A percentile compares a stretch with the other conserved stretches of the same genome.
Conservation (phyloP, 495 filamentous ascomycete genomes). For the Cercophora sp. region DNA sequence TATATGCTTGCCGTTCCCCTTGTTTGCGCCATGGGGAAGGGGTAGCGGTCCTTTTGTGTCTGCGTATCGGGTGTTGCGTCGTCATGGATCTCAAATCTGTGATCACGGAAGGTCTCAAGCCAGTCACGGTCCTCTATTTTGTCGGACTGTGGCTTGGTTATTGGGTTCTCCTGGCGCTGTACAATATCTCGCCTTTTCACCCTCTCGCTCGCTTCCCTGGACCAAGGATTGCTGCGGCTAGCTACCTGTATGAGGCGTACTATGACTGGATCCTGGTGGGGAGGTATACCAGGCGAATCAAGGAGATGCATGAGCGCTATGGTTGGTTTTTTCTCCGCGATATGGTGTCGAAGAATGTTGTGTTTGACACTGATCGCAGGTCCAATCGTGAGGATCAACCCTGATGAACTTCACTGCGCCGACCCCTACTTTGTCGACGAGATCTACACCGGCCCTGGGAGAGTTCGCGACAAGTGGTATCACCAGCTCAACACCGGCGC, state of each 20-base stretch:
- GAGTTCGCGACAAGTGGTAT: conserved; percentile 28
- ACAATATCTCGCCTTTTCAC: conserved; percentile 31
- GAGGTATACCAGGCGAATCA: conserved; percentile 43
- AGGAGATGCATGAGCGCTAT: conserved; percentile 47
- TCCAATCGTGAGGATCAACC: conserved; percentile 37
- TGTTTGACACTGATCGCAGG: conserved; percentile 12
- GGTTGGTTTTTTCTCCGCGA: conserved; percentile 11
- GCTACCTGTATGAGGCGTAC: conserved; percentile 48
- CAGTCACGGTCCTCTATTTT: conserved; percentile 4
- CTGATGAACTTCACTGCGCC: conserved; percentile 32
- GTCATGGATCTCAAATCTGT: not conserved
- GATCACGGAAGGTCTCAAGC: too few species aligned
- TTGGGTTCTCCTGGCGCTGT: conserved; percentile 19
- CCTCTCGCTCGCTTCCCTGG: conserved; percentile 40
- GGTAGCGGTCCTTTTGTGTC: too few species aligned
- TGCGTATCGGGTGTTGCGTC: too few species aligned
- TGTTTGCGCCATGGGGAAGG: too few species aligned
- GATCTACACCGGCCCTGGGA: conserved; percentile 27
- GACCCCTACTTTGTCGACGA: conserved; percentile 29
- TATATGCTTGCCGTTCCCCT: too few species aligned
- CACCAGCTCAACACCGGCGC: conserved; percentile 21
- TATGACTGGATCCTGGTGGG: conserved; percentile 45
- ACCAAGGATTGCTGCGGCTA: conserved; percentile 43
- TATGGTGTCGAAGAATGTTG: not conserved
- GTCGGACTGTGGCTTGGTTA: conserved; percentile 23